These are phyloP conservation scores for Protea cynaroides DNA, from an alignment of 164 flowering plant species.

Conservation along the genomic window DNA sequence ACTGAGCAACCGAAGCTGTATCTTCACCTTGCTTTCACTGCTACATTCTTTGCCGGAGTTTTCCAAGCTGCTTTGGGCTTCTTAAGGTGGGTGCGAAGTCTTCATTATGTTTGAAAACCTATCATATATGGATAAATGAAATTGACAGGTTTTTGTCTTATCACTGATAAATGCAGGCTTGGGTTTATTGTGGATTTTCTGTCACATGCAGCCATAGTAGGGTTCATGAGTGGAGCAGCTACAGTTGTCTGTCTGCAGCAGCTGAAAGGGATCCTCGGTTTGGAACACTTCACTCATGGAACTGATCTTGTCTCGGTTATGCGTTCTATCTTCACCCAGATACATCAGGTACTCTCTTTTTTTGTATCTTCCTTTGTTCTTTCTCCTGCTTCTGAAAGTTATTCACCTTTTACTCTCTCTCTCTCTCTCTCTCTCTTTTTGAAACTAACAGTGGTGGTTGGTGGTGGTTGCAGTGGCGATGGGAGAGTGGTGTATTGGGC, in stretches of 20 bases:
- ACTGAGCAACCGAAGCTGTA: too few relatives aligned
- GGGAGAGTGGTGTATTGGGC: conserved; percentile 90
- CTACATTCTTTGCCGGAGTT: too few relatives aligned
- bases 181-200: conserved; percentile 95
- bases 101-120: too few relatives aligned
- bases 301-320: conserved; percentile 77
- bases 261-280: conserved; percentile 82
- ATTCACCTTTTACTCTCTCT: not conserved
- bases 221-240: conserved; percentile 98
- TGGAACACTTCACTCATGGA: conserved; percentile 62
- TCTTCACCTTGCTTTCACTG: too few relatives aligned
- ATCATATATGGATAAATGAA: too few relatives aligned
- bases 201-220: conserved; percentile 94
- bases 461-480: conserved; percentile 81
- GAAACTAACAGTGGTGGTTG: conserved; percentile 4
- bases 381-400: too few relatives aligned
- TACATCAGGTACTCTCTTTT: conserved; percentile 56
- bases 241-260: conserved; percentile 89
- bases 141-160: too few relatives aligned
- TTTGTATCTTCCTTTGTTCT: not conserved
- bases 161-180: conserved; percentile 50
- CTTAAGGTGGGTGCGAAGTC: too few relatives aligned
- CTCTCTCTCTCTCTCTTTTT: not conserved
- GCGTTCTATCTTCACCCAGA: conserved; percentile 77
- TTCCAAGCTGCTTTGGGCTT: too few relatives aligned